Evolutionary conservation across 495 filamentous ascomycete species (phyloP), one percentile per base, ranked within the genome.

Genomic region (Hypoxylon crocopeplum): DNA sequence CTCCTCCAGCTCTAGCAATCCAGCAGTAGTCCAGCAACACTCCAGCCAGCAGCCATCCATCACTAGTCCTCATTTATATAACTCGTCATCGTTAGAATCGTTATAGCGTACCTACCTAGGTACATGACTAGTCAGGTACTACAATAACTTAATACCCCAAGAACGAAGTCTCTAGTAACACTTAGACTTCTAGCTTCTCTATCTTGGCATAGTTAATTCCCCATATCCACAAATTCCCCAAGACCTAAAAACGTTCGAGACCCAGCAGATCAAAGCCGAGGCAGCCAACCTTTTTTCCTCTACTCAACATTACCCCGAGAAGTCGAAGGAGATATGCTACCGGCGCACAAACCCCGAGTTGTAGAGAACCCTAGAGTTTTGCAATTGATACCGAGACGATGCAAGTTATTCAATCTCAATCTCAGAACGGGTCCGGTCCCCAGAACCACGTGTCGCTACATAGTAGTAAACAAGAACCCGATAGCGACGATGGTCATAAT

Each of bases 221-320:
- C 15, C 21, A 37, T 48, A 62, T 56, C 59, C 59, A 62, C 48
- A 63, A 48, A n/a, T 63, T 53, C 36, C 13, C 48, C 53, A 34
- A 53, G 29, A 34, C 33, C 39, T 34, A 47, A 50, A 45, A 21
- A 47, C 13, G 42, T 48, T 62, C 50, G 38, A 46, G 58, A 44
- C 39, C 33, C 1, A 34, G 11, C 5, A 16, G 32, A 37, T 10
- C 19, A 20, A 49, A 56, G 53, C 59, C 59, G 52, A 63, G 53
- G 59, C 52, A 47, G 15, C 29, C 44, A 33, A 10, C 44, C 29
- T 19, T 41, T 20, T 22, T 21, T 20, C 40, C 54, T 75, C 71
- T 73, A 60, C 73, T 72, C 68, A 76, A 66, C 70, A 77, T 78
- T 76, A 75, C 59, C 76, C 76, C 76, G 76, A 76, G n/a, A n/a